Conservation (phyloP, 352 stramenopile genomes). For the Phytophthora vignae region DNA sequence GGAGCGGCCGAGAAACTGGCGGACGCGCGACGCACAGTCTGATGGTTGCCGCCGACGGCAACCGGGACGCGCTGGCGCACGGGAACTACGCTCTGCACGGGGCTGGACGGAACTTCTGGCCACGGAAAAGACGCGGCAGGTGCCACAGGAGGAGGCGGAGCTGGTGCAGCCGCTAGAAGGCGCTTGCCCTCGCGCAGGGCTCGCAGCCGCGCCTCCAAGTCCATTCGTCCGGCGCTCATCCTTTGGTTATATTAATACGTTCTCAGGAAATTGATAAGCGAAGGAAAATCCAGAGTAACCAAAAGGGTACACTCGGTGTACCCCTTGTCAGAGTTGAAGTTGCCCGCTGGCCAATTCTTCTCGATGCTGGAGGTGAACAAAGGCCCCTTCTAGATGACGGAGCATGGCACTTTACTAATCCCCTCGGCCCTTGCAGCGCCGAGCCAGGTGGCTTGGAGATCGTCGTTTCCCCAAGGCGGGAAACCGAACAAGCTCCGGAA, state of each 20-base stretch:
- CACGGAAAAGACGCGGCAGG: slow-evolving; percentile 29
- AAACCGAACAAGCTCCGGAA: no score
- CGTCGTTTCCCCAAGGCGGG: no score
- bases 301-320: background rate
- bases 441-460: no score
- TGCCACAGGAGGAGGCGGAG: slow-evolving; percentile 8
- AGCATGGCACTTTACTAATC: no score
- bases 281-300: background rate
- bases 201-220: slow-evolving; percentile 70
- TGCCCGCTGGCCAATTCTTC: no score
- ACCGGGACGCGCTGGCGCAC: slow-evolving; percentile 15
- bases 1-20: slow-evolving; percentile 13
- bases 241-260: background rate
- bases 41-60: slow-evolving; percentile 1
- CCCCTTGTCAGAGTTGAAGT: no score
- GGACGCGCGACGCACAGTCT: slow-evolving; percentile 21
- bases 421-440: no score
- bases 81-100: slow-evolving; percentile 12
- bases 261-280: no score
- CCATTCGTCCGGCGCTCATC: slow-evolving; percentile 42
- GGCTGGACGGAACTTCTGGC: slow-evolving; percentile 31
- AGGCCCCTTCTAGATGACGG: no score
- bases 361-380: no score
- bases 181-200: slow-evolving; percentile 55
- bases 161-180: background rate